Evolutionary conservation across 2,329 filamentous ascomycete genomes (phyloP).

Genomic region (Fusarium sublunatum): DNA sequence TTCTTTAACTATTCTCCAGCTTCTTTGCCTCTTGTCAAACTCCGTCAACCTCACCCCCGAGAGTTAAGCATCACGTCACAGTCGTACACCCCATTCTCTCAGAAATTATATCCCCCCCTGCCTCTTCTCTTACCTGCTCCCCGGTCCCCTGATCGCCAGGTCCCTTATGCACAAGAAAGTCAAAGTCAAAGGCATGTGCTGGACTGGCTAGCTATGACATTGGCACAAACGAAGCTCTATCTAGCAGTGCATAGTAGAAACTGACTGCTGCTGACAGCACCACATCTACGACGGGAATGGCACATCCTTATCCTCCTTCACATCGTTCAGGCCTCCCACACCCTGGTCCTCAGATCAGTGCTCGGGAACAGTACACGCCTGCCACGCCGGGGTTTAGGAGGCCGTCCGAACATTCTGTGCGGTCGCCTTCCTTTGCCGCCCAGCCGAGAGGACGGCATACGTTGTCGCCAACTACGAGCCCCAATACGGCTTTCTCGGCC

Average conservation of each 20-base stretch:
- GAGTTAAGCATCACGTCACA: constrained; percentile 8
- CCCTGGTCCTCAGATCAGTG: constrained; percentile 60
- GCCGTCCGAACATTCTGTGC: constrained; percentile 60
- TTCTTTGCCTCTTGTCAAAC: constrained; percentile 7
- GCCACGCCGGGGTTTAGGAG: constrained; percentile 64
- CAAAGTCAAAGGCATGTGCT: constrained; percentile 8
- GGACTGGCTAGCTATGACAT: constrained; percentile 17
- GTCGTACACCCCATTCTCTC: constrained; percentile 6
- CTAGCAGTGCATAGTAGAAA: constrained; percentile 22
- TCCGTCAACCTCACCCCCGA: constrained; percentile 8
- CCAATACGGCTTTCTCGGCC: constrained; percentile 58
- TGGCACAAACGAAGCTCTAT: constrained; percentile 8
- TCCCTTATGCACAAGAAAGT: neutral
- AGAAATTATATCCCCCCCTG: neutral
- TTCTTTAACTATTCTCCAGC: constrained; percentile 6
- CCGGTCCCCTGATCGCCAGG: neutral
- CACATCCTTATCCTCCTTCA: constrained; percentile 62
- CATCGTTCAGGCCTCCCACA: constrained; percentile 63
- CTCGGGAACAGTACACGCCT: constrained; percentile 65
- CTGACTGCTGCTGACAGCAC: constrained; percentile 54
- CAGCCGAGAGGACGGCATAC: constrained; percentile 61
- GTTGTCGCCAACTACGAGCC: constrained; percentile 64
- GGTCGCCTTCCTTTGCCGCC: constrained; percentile 63
- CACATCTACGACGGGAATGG: constrained; percentile 65
- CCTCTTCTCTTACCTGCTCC: neutral